Percentiles rank a stretch among this genome's conserved stretches.
These are phyloP conservation scores for Aureobasidium sp. DNA, from an alignment of 2,329 filamentous ascomycete species.

Conservation along the genomic window DNA sequence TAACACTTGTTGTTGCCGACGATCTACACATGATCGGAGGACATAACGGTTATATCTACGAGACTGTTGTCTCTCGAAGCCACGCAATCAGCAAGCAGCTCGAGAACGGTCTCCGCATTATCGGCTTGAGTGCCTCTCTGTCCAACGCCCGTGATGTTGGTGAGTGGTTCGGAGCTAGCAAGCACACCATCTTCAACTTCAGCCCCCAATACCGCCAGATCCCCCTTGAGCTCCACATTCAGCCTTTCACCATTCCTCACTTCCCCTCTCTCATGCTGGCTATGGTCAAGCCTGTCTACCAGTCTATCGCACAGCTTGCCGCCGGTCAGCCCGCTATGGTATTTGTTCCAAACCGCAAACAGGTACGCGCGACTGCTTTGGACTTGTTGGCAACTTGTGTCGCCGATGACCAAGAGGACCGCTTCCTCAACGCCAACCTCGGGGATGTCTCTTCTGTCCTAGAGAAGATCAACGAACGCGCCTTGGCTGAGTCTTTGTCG, in stretches of 20 bases:
- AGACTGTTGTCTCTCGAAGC: conserved; percentile 95
- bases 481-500: conserved; percentile 77
- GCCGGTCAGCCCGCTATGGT: conserved; percentile 76
- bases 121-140: conserved; percentile 84
- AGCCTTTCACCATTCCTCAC: conserved; percentile 91
- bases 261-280: conserved; percentile 97
- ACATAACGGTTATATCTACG: conserved; percentile 79
- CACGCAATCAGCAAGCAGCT: conserved; percentile 88
- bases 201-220: conserved; percentile 83
- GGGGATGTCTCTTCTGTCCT: conserved; percentile 77
- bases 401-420: conserved; percentile 83
- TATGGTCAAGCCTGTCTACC: conserved; percentile 91
- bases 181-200: conserved; percentile 98
- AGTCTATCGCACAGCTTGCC: conserved; percentile 80
- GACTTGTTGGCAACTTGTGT: conserved; percentile 83
- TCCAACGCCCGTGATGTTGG: conserved; percentile 90
- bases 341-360: conserved; percentile 89
- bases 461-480: conserved; percentile 73
- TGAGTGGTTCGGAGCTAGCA: conserved; percentile 95
- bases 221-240: conserved; percentile 85
- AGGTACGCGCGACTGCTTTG: conserved; percentile 76
- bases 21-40: conserved; percentile 91
- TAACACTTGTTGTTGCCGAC: conserved; percentile 88
- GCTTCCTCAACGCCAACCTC: conserved; percentile 78
- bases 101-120: conserved; percentile 73